phyloP scores from a whole-genome alignment of 495 filamentous ascomycete species.

The Neurospora terricola region DNA sequence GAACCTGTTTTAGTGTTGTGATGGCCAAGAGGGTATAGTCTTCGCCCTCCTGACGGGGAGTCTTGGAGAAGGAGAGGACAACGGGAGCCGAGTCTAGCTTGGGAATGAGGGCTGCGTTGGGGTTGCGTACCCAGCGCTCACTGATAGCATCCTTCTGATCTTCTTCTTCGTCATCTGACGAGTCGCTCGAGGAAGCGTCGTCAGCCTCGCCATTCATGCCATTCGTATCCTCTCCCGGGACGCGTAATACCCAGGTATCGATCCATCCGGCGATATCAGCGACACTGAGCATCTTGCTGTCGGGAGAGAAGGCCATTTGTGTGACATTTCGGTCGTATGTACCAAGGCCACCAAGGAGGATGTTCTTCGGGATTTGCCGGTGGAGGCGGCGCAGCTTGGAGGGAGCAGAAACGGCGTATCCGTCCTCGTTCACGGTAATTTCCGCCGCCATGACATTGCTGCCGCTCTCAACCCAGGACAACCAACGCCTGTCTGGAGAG shows the following conservation, averaged over 20 bases:
- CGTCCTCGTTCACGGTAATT: constrained; percentile 34
- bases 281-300: constrained; percentile 66
- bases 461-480: constrained; percentile 71
- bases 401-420: constrained; percentile 36
- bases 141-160: constrained; percentile 22
- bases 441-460: constrained; percentile 68
- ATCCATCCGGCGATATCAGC: constrained; percentile 78
- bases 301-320: constrained; percentile 66
- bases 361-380: constrained; percentile 44
- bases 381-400: constrained; percentile 48
- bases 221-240: constrained; percentile 27
- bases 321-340: constrained; percentile 68
- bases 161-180: constrained; percentile 18
- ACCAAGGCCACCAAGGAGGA: constrained; percentile 59
- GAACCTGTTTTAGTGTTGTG: constrained; percentile 63
- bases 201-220: constrained; percentile 12
- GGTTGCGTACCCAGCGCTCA: constrained; percentile 57
- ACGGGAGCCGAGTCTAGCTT: constrained; percentile 53
- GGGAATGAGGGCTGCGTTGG: constrained; percentile 59
- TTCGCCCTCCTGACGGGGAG: constrained; percentile 11
- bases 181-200: constrained; percentile 16
- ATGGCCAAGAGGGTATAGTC: constrained; percentile 61
- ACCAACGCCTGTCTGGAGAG: constrained; percentile 58
- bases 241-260: constrained; percentile 70
- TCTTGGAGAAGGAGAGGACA: constrained; percentile 54